phyloP scores from a whole-genome alignment of 2,329 filamentous ascomycete genomes.

The Didymella glomerata region DNA sequence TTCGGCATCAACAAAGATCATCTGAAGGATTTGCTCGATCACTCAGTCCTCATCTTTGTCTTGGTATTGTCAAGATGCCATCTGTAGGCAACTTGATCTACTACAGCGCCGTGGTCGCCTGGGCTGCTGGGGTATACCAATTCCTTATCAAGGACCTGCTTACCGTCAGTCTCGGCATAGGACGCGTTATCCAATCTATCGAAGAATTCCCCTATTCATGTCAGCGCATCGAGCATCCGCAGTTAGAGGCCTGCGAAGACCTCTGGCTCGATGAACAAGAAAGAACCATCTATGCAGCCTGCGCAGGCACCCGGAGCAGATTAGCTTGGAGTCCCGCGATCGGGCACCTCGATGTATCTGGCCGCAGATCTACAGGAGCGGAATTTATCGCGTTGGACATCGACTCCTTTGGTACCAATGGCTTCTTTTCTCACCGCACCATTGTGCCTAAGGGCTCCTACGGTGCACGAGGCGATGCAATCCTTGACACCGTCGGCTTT shows the following conservation, averaged over 20 bases:
- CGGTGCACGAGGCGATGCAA: conserved; percentile 33
- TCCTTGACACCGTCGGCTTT: conserved; percentile 39
- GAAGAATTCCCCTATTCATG: conserved; percentile 43
- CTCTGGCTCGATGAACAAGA: conserved; percentile 42
- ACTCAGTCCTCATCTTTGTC: neutral
- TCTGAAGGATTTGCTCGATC: neutral
- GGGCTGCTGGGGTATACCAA: conserved; percentile 40
- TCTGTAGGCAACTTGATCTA: conserved; percentile 18
- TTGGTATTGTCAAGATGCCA: conserved; percentile 7
- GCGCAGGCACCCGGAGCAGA: conserved; percentile 33
- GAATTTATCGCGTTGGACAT: conserved; percentile 42
- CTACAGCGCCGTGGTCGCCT: conserved; percentile 36
- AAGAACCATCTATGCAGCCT: conserved; percentile 42
- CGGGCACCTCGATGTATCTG: conserved; percentile 31
- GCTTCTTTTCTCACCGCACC: conserved; percentile 34
- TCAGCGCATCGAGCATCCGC: conserved; percentile 33
- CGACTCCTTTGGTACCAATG: conserved; percentile 36
- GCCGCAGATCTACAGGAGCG: conserved; percentile 33
- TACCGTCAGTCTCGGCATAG: conserved; percentile 33
- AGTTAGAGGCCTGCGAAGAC: conserved; percentile 43
- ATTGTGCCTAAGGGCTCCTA: conserved; percentile 35
- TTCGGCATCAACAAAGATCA: neutral
- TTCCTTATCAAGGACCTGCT: conserved; percentile 37
- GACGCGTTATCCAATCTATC: conserved; percentile 38
- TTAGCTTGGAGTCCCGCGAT: conserved; percentile 40